Evolutionary conservation across 2,329 filamentous ascomycete species (phyloP).

Genomic region (Monilinia laxa): DNA sequence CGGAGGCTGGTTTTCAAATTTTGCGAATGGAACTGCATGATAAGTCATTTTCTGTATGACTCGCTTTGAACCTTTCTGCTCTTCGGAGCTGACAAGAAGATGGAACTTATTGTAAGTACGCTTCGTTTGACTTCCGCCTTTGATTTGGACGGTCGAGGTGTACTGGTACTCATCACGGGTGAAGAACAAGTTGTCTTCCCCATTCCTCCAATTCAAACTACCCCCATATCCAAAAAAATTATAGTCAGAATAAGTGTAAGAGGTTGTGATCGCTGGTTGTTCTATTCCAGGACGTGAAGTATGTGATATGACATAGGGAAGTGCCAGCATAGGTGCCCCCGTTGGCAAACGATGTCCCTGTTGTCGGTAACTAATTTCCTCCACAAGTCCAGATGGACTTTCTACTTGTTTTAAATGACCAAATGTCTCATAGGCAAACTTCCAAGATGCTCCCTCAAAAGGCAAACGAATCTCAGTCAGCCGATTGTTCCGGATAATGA

Average conservation of each 20-base stretch:
- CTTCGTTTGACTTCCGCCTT: constrained; percentile 13
- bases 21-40: constrained; percentile 13
- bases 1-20: constrained; percentile 13
- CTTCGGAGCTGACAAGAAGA: constrained; percentile 18
- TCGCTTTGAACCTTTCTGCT: constrained; percentile 17
- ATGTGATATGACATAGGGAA: constrained; percentile 18
- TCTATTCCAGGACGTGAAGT: constrained; percentile 11
- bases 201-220: neutral
- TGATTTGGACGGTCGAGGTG: constrained; percentile 7
- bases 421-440: constrained; percentile 5
- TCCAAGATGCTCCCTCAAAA: constrained; percentile 12
- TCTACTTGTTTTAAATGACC: constrained; percentile 2
- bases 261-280: constrained; percentile 12
- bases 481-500: constrained; percentile 2
- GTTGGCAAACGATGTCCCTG: constrained; percentile 16
- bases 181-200: constrained; percentile 16
- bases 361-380: constrained; percentile 10
- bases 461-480: constrained; percentile 9
- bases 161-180: constrained; percentile 17
- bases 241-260: constrained; percentile 4
- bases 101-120: constrained; percentile 21
- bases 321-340: constrained; percentile 9
- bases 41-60: constrained; percentile 16
- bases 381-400: constrained; percentile 11
- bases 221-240: constrained; percentile 18